These are phyloP conservation scores for Suillus paluster DNA, from an alignment of 768 basidiomycete species.

Conservation along the genomic window DNA sequence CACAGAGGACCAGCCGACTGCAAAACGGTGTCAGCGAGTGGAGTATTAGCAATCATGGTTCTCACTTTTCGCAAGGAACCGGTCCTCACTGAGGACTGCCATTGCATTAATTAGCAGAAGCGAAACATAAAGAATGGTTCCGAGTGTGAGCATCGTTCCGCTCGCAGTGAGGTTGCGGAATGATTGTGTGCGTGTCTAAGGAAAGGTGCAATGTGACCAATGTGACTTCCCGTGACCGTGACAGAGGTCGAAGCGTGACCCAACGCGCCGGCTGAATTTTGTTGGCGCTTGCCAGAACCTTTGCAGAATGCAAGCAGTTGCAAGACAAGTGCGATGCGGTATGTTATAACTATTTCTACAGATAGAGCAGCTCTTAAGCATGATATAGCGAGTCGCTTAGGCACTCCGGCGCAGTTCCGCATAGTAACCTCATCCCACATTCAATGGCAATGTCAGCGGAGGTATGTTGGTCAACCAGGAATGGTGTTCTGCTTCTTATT, in stretches of 20 bases:
- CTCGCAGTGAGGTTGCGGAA: slow-evolving; percentile 14
- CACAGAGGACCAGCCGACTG: slow-evolving; percentile 89
- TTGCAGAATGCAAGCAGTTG: slow-evolving; percentile 33
- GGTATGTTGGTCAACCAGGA: slow-evolving; percentile 39
- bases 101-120: slow-evolving; percentile 93
- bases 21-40: slow-evolving; percentile 22
- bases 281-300: slow-evolving; percentile 13
- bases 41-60: slow-evolving; percentile 21
- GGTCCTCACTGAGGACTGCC: slow-evolving; percentile 94
- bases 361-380: not conserved
- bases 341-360: slow-evolving; percentile 10
- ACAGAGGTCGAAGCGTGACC: slow-evolving; percentile 17
- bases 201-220: slow-evolving; percentile 29
- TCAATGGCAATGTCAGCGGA: slow-evolving; percentile 45
- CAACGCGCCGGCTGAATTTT: slow-evolving; percentile 21
- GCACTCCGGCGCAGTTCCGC: slow-evolving; percentile 17
- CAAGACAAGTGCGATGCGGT: slow-evolving; percentile 30
- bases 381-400: slow-evolving; percentile 18
- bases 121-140: slow-evolving; percentile 81
- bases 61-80: slow-evolving; percentile 92
- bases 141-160: slow-evolving; percentile 58
- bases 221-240: slow-evolving; percentile 18
- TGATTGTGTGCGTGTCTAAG: slow-evolving; percentile 22
- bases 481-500: slow-evolving; percentile 4
- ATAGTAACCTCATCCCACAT: slow-evolving; percentile 26